Base-by-base conservation (phyloP, 768 basidiomycete species). In the Kwoniella sp. region DNA sequence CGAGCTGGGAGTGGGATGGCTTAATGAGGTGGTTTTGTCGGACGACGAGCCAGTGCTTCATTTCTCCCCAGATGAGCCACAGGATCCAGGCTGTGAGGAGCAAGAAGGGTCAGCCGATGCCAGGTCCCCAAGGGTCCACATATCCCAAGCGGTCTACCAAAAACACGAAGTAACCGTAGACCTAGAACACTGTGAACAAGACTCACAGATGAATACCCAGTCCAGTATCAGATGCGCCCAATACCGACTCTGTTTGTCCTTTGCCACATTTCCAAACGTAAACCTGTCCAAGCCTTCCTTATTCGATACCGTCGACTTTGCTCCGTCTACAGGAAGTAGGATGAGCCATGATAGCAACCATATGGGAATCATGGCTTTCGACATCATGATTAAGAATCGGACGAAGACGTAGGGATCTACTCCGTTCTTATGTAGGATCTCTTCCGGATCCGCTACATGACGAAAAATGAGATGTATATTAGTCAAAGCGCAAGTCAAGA, bases 381-480 rank as follows among this genome's bases (percentile, higher is more conserved):
- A 77, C 86, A 96, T 89, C 84, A 97, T 87, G 53, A 88, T 86
- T 50, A 88, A 83, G 79, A 90, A 97, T 57, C 92, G 89, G 49
- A 96, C 88, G 71, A 90, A 99, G 75, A 94, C 88, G 81, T 95
- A 99, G 17, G 92, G 90, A 77, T 98, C 95, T 26, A 77, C 75
- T 1, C 78, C 77, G 55, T 71, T 78, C 63, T 77, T 76, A 26
- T 63, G 33, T 25, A 77, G 66, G 15, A 79, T 74, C 3, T 73
- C 63, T 24, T 72, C 67, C 0, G 77, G 64, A 85, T 86, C 47
- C 82, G 81, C 63, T 86, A 84, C 80, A 80, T 72, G 44, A 13
- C 15, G 22, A 7, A 12, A 27, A 25, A 19, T 56, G n/a, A n/a
- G n/a, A n/a, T n/a, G n/a, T n/a, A n/a, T n/a, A n/a, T n/a, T n/a